phyloP scores from a whole-genome alignment of 2,329 filamentous ascomycete genomes.

The Aurifilum marmelostoma region DNA sequence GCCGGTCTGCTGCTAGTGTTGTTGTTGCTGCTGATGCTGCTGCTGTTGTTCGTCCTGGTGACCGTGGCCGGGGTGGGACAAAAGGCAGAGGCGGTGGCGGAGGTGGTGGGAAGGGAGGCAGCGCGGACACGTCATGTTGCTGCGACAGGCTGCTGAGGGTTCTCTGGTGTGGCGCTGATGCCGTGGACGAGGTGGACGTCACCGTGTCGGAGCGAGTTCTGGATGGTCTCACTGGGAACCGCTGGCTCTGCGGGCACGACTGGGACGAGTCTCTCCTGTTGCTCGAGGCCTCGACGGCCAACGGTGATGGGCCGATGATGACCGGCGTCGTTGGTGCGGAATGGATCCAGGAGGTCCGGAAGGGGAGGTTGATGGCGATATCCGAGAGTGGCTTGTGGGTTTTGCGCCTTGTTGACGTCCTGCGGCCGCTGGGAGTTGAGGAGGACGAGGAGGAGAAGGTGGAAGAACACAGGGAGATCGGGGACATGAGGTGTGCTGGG shows the following conservation, averaged over 20 bases:
- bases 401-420: slow-evolving; percentile 14
- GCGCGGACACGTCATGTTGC: neutral
- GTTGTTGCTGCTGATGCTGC: neutral
- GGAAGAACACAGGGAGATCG: neutral
- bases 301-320: slow-evolving; percentile 1
- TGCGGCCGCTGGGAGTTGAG: neutral
- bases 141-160: slow-evolving; percentile 3
- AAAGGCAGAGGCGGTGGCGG: neutral
- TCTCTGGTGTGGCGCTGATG: neutral
- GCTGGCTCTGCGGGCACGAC: slow-evolving; percentile 2
- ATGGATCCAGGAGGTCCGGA: slow-evolving; percentile 13
- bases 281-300: neutral
- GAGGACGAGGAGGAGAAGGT: neutral
- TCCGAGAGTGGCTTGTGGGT: slow-evolving; percentile 21
- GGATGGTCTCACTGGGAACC: neutral
- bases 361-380: slow-evolving; percentile 15
- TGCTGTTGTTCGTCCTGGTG: neutral
- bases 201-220: slow-evolving; percentile 14
- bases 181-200: slow-evolving; percentile 3
- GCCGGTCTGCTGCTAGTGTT: neutral
- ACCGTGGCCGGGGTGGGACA: neutral
- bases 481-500: neutral
- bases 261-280: slow-evolving; percentile 9
- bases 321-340: slow-evolving; percentile 12
- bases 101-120: neutral